These are phyloP conservation scores for Actinidia arguta DNA, from an alignment of 179 eudicot genomes.

Conservation along the genomic window DNA sequence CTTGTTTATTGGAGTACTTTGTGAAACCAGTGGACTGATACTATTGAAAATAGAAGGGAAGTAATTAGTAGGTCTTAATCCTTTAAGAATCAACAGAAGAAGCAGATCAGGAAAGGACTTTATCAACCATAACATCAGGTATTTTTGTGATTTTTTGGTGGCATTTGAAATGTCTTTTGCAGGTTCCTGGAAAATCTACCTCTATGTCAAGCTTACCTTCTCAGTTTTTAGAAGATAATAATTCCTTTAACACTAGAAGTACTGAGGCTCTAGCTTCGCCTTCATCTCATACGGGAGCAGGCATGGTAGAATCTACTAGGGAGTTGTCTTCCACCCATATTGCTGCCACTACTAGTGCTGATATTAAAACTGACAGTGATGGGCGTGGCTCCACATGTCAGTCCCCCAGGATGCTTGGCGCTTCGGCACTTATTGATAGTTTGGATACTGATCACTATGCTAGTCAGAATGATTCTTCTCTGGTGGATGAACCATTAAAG, in stretches of 20 bases:
- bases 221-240: constrained; percentile 17
- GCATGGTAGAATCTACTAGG: constrained; percentile 19
- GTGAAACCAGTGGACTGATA: constrained; percentile 18
- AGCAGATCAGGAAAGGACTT: constrained; percentile 35
- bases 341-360: constrained; percentile 34
- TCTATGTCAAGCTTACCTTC: constrained; percentile 28
- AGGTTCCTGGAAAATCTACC: constrained; percentile 43
- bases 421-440: constrained; percentile 17
- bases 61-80: constrained; percentile 31
- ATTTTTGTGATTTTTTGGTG: constrained; percentile 14
- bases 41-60: constrained; percentile 35
- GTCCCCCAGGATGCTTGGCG: constrained; percentile 18
- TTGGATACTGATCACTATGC: constrained; percentile 26
- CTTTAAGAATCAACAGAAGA: constrained; percentile 40
- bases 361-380: not conserved
- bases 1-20: too few species aligned
- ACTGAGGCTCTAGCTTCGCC: constrained; percentile 29
- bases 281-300: constrained; percentile 19
- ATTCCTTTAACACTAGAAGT: constrained; percentile 25
- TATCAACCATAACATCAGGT: constrained; percentile 57
- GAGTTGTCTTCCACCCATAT: constrained; percentile 23
- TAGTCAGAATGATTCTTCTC: constrained; percentile 19
- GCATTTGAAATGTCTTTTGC: constrained; percentile 25
- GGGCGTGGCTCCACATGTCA: not conserved
- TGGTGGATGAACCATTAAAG: constrained; percentile 21